Conservation (phyloP, 2,329 filamentous ascomycete genomes). For the Epicoccum sorghinum region DNA sequence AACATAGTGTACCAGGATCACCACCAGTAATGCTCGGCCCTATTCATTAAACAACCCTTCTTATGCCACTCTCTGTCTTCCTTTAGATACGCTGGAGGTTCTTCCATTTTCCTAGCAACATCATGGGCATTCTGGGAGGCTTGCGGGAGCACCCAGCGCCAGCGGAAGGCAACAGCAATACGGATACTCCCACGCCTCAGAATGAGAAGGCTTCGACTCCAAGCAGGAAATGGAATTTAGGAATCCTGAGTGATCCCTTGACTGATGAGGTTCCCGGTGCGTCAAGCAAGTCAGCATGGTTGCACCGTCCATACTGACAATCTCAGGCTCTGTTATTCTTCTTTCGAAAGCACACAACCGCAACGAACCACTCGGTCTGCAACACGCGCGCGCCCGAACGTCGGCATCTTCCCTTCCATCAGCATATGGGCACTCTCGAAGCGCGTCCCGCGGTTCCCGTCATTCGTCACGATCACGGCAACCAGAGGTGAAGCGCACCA, state of each 20-base stretch:
- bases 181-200: background rate
- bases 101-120: background rate
- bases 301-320: background rate
- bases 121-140: slow-evolving; percentile 27
- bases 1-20: slow-evolving; percentile 14
- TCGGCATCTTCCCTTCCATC: slow-evolving; percentile 60
- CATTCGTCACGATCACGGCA: slow-evolving; percentile 29
- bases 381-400: slow-evolving; percentile 66
- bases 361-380: slow-evolving; percentile 67
- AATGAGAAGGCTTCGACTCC: slow-evolving; percentile 14
- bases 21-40: slow-evolving; percentile 1
- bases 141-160: slow-evolving; percentile 24
- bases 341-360: slow-evolving; percentile 61
- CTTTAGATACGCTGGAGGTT: background rate
- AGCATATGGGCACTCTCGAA: slow-evolving; percentile 29
- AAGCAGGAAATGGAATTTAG: slow-evolving; percentile 61
- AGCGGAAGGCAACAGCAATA: slow-evolving; percentile 5
- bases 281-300: slow-evolving; percentile 23
- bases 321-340: slow-evolving; percentile 64
- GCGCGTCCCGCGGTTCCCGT: slow-evolving; percentile 29
- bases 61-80: background rate
- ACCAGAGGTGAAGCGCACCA: slow-evolving; percentile 72
- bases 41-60: slow-evolving; percentile 1
- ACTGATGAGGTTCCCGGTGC: slow-evolving; percentile 88
- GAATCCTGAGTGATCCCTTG: slow-evolving; percentile 79